These are phyloP conservation scores for Spathaspora sp. DNA, from an alignment of 1,139 yeast species.

Conservation along the genomic window DNA sequence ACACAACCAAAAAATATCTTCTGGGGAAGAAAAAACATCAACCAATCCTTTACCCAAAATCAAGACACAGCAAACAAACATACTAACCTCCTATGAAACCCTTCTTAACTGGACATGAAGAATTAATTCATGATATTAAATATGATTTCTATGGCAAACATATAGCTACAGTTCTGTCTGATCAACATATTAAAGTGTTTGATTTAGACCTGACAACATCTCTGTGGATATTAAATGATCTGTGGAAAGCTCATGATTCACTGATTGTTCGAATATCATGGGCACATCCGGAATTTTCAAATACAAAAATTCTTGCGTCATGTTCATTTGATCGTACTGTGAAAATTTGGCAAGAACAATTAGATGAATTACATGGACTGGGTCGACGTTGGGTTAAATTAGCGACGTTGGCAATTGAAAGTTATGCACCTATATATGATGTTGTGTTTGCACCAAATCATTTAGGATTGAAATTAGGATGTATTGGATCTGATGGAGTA, in stretches of 20 bases:
- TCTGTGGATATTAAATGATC: constrained; percentile 78
- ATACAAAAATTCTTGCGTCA: constrained; percentile 68
- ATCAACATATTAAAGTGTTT: constrained; percentile 86
- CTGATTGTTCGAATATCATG: constrained; percentile 79
- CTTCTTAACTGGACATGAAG: constrained; percentile 87
- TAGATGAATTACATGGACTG: constrained; percentile 69
- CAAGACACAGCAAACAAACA: background rate
- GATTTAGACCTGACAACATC: constrained; percentile 57
- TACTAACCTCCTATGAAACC: constrained; percentile 45
- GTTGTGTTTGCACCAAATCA: constrained; percentile 88
- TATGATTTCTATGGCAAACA: constrained; percentile 90
- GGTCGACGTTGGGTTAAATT: constrained; percentile 82
- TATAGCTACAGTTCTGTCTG: constrained; percentile 89
- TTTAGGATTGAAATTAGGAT: constrained; percentile 77
- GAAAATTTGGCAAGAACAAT: constrained; percentile 87
- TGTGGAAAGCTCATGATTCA: constrained; percentile 95
- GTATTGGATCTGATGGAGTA: constrained; percentile 89
- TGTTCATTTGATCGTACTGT: constrained; percentile 90
- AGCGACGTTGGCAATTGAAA: constrained; percentile 72
- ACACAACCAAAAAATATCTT: background rate
- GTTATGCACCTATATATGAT: constrained; percentile 87
- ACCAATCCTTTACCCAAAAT: constrained; percentile 3
- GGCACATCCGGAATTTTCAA: constrained; percentile 95
- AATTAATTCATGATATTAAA: constrained; percentile 81
- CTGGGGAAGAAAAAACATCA: background rate